Evolutionary conservation across 208 protist genomes (phyloP), one percentile per base, ranked within the genome.

Genomic region (Trypanosoma vivax): DNA sequence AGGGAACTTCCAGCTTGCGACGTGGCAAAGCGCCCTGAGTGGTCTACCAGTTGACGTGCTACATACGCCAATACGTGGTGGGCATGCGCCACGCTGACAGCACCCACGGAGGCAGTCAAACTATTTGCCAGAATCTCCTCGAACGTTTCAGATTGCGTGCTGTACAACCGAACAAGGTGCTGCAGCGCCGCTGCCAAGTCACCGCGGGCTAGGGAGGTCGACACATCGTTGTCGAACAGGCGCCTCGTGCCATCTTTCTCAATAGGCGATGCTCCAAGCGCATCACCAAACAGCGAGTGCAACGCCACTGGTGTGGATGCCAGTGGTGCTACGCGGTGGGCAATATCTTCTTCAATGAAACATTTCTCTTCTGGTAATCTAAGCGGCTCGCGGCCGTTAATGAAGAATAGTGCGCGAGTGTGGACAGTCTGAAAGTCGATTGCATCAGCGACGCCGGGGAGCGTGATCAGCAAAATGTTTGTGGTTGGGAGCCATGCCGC

Each of bases 11-110:
- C 69, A 30, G 70, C 79, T 37, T 79, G 81, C 11, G 43, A 49
- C 19, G 49, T 72, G 3, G 29, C 60, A 52, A 88, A 86, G 30
- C 64, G 56, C 1, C 39, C 25, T 2, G 73, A 80, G 24, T 70
- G 71, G 57, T 86, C 78, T 4, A 64, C 66, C 38, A 90, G 75
- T 47, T 60, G 34, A 28, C 87, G 79, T 23, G 56, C 47, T 16
- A 74, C 28, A 53, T 84, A 73, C 2, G 83, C 83, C 34, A 90
- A 60, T 23, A 70, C 73, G 56, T 94, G 87, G 41, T 94, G 87
- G 4, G 63, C 64, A 65, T 90, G 87, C 16, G 59, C 64, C n/a
- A 84, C 54, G 49, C 59, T 65, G 11, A 75, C 60, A 21, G 80
- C 77, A 3, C 76, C 80, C 68, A 82, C 73, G 53, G 89, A 73